phyloP scores from a whole-genome alignment of 2,329 filamentous ascomycete genomes.

The Aspergillus alliaceus region DNA sequence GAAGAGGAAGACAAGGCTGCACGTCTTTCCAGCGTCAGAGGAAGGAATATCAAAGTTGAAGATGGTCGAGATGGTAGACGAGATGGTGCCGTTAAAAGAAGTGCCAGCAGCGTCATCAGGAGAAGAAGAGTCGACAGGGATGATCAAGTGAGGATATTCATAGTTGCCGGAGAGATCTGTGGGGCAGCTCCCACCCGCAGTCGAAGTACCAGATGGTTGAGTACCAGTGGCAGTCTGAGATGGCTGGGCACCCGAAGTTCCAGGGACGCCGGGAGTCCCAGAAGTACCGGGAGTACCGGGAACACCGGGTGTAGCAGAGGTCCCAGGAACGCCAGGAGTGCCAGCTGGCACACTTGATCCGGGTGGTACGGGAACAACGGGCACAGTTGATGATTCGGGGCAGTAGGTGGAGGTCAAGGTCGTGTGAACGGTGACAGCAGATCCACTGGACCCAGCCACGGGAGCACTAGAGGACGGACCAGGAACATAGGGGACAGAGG shows the following conservation, averaged over 20 bases:
- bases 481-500: constrained; percentile 4
- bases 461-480: constrained; percentile 9
- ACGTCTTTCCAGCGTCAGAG: constrained; percentile 58
- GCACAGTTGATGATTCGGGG: constrained; percentile 13
- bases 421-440: constrained; percentile 11
- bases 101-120: constrained; percentile 56
- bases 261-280: neutral
- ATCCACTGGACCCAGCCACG: constrained; percentile 2
- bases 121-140: constrained; percentile 57
- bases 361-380: neutral
- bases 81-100: constrained; percentile 57
- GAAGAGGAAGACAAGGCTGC: constrained; percentile 66
- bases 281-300: neutral
- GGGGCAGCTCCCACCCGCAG: constrained; percentile 39
- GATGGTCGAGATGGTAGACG: constrained; percentile 55
- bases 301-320: constrained; percentile 2
- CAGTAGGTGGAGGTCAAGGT: constrained; percentile 24
- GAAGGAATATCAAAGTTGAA: constrained; percentile 69
- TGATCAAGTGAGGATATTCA: constrained; percentile 63
- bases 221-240: constrained; percentile 8
- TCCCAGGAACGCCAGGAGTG: constrained; percentile 4
- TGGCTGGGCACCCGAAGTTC: constrained; percentile 1
- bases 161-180: constrained; percentile 48
- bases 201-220: constrained; percentile 15
- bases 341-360: neutral